Evolutionary conservation across 2,329 filamentous ascomycete genomes (phyloP).

Genomic region (Blastomyces emzantsi): DNA sequence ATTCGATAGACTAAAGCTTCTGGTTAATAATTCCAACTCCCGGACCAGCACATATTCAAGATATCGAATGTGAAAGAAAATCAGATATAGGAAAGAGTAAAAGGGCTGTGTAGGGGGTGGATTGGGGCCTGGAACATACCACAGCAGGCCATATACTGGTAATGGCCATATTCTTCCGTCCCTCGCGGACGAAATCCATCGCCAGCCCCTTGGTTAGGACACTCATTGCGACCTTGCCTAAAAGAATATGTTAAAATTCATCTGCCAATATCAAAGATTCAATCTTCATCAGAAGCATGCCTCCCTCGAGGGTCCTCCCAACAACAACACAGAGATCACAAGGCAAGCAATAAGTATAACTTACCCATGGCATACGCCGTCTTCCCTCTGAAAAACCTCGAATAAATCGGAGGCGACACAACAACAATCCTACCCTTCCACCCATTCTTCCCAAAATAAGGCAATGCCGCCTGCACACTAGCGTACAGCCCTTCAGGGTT

Average conservation of each 20-base stretch:
- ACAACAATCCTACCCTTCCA: conserved; percentile 61
- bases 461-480: conserved; percentile 58
- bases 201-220: conserved; percentile 71
- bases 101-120: background rate
- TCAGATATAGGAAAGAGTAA: background rate
- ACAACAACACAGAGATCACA: background rate
- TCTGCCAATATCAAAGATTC: background rate
- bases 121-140: conserved; percentile 38
- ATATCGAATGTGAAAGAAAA: background rate
- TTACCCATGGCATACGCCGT: conserved; percentile 64
- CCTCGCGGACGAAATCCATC: conserved; percentile 68
- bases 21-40: background rate
- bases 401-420: conserved; percentile 77
- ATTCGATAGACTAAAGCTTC: conserved; percentile 53
- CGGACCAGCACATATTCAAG: background rate
- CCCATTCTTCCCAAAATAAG: conserved; percentile 49
- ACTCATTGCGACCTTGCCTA: conserved; percentile 70
- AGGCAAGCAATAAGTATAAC: conserved; percentile 10
- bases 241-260: background rate
- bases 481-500: conserved; percentile 70
- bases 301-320: background rate
- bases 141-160: conserved; percentile 75
- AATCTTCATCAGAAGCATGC: background rate
- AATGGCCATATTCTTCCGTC: conserved; percentile 59
- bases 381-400: conserved; percentile 75